Percentiles rank a stretch among this genome's conserved stretches.
phyloP scores from a whole-genome alignment of 768 basidiomycete species.

The Pleurotus citrinopileatus region DNA sequence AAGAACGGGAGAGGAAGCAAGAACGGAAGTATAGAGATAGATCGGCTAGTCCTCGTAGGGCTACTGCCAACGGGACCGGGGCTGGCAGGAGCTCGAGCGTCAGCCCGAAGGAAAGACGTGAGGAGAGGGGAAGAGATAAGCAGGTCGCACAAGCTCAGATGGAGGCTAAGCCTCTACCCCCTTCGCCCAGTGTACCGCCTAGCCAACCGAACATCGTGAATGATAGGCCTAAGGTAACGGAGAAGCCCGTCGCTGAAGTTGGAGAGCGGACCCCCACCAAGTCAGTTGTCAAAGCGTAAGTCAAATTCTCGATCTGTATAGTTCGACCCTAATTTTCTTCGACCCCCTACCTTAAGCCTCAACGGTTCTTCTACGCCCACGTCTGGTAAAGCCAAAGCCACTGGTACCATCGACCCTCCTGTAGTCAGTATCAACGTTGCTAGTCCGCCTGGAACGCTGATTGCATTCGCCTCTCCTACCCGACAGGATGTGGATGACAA shows the following conservation, averaged over 20 bases:
- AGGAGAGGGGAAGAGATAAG: background rate
- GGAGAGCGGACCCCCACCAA: constrained; percentile 6
- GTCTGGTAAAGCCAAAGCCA: constrained; percentile 24
- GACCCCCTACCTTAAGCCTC: background rate
- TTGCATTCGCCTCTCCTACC: constrained; percentile 18
- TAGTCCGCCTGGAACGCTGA: constrained; percentile 36
- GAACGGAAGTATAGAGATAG: background rate
- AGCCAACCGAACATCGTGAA: background rate
- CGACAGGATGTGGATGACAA: constrained; percentile 21
- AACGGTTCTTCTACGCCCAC: constrained; percentile 19
- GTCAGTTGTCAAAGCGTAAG: background rate
- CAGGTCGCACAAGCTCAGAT: background rate
- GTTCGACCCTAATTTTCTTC: background rate
- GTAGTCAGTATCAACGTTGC: constrained; percentile 34
- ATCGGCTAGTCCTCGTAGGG: constrained; percentile 1
- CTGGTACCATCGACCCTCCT: constrained; percentile 27
- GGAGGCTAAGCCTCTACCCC: background rate
- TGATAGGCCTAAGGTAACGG: background rate
- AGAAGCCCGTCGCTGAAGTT: background rate
- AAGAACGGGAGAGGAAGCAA: constrained; percentile 23
- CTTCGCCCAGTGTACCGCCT: background rate
- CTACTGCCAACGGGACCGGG: background rate
- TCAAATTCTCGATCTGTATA: background rate
- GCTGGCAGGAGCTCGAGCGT: constrained; percentile 2
- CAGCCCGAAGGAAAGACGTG: background rate